A percentile compares a stretch with the other conserved stretches of the same genome.
Evolutionary conservation across 1,284 basidiomycete genomes (phyloP).

Genomic region (Trametes pubescens): DNA sequence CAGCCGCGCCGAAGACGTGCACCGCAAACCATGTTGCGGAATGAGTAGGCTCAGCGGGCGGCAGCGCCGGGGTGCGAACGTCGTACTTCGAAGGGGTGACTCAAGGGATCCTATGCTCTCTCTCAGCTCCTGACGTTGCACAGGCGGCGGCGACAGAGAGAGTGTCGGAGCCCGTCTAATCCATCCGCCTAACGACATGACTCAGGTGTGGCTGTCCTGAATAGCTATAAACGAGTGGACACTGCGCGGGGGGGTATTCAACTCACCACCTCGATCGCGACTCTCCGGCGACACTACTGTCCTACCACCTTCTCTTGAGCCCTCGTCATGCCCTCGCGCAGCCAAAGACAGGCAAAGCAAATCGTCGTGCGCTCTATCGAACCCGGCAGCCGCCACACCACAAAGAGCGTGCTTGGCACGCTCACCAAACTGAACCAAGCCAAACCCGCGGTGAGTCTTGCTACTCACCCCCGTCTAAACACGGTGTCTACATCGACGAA

Average conservation of each 20-base stretch:
- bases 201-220: background rate
- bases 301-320: background rate
- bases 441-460: slow-evolving; percentile 21
- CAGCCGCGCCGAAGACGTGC: too few species aligned
- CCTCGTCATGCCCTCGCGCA: slow-evolving; percentile 20
- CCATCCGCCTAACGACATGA: background rate
- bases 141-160: background rate
- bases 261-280: background rate
- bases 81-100: background rate
- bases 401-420: slow-evolving; percentile 22
- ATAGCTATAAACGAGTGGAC: background rate
- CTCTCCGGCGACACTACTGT: background rate
- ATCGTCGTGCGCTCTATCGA: slow-evolving; percentile 25
- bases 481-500: too few species aligned
- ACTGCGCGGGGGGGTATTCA: background rate
- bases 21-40: background rate
- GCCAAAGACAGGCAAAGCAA: slow-evolving; percentile 13
- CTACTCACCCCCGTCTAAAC: background rate
- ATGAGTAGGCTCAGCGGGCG: background rate
- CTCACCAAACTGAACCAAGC: slow-evolving; percentile 22
- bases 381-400: slow-evolving; percentile 11
- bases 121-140: background rate
- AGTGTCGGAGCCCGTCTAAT: background rate
- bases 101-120: background rate
- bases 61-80: background rate